Evolutionary conservation across 2,329 filamentous ascomycete species (phyloP).

Genomic region (Xenoacremonium recifei): DNA sequence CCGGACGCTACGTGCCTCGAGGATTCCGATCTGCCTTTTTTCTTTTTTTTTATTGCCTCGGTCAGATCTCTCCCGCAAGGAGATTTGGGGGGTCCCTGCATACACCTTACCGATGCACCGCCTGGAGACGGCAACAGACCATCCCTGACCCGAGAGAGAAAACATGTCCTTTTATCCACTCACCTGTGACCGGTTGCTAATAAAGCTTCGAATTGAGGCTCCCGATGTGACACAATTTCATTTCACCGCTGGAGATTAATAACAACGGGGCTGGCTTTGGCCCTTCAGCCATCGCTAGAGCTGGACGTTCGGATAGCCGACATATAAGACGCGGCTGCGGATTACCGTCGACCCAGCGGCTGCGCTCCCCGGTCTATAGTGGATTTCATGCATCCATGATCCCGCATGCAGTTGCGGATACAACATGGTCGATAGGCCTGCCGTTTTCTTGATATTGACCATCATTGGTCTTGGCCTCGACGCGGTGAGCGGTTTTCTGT

Average conservation of each 20-base stretch:
- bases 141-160: not conserved
- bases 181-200: slow-evolving; percentile 11
- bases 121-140: too few relatives aligned
- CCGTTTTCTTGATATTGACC: not conserved
- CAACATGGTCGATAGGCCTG: slow-evolving; percentile 1
- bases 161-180: slow-evolving; percentile 14
- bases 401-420: slow-evolving; percentile 6
- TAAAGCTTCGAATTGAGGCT: slow-evolving; percentile 13
- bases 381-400: slow-evolving; percentile 15
- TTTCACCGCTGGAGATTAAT: slow-evolving; percentile 4
- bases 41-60: slow-evolving; percentile 4
- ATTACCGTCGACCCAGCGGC: slow-evolving; percentile 16
- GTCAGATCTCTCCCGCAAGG: not conserved
- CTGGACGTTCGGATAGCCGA: slow-evolving; percentile 18
- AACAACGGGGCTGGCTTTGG: too few relatives aligned
- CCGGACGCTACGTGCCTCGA: not conserved
- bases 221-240: slow-evolving; percentile 16
- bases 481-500: not conserved
- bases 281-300: too few relatives aligned
- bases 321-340: slow-evolving; percentile 13
- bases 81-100: not conserved
- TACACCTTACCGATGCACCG: too few relatives aligned
- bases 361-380: slow-evolving; percentile 17
- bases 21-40: slow-evolving; percentile 4
- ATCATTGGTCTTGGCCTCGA: not conserved